A percentile compares a stretch with the other conserved stretches of the same genome.
Evolutionary conservation across 495 filamentous ascomycete species (phyloP).

Genomic region (Hyaloscypha hepaticicola): DNA sequence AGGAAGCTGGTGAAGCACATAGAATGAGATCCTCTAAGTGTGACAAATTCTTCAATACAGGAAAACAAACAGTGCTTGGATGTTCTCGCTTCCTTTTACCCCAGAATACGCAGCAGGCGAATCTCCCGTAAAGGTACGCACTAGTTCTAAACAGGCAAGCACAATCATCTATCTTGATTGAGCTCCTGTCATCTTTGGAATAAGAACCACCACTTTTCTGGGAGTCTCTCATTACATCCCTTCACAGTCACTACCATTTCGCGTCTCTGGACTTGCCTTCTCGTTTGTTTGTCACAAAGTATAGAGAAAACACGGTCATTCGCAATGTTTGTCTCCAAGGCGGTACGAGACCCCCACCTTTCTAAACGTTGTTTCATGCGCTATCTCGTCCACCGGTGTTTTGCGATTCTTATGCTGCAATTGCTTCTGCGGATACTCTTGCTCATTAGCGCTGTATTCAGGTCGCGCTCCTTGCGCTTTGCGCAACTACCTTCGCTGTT

Average conservation of each 20-base stretch:
- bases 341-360: background rate
- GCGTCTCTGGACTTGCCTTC: background rate
- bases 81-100: background rate
- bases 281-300: background rate
- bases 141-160: background rate
- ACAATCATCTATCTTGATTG: background rate
- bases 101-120: background rate
- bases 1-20: background rate
- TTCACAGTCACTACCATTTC: background rate
- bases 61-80: background rate
- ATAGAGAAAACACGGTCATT: background rate
- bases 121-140: background rate
- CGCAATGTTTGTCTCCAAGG: background rate
- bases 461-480: slow-evolving; percentile 29
- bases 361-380: background rate
- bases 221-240: background rate
- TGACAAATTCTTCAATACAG: background rate
- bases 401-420: background rate
- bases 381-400: background rate
- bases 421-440: background rate
- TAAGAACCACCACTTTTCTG: background rate
- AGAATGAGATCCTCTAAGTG: background rate
- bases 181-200: background rate
- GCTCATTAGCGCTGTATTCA: background rate
- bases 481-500: slow-evolving; percentile 60